Evolutionary conservation across 257 asterid genomes (phyloP).

Genomic region (Solanum lycopersicoides): DNA sequence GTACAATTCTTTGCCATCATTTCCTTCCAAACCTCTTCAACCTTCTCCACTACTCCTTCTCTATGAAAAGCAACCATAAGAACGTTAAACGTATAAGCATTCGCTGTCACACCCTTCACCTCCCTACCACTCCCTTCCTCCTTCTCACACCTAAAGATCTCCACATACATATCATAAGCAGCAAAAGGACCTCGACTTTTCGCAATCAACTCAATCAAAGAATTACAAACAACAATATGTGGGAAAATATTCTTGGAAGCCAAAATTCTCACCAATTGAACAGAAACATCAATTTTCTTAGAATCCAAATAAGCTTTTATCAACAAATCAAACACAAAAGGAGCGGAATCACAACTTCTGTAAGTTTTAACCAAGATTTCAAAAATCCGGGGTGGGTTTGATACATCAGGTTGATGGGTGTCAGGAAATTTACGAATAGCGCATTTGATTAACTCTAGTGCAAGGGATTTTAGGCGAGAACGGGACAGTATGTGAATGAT

Average conservation of each 20-base stretch:
- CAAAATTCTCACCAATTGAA: conserved; percentile 37
- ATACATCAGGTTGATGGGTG: not conserved
- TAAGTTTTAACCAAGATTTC: conserved; percentile 55
- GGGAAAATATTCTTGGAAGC: conserved; percentile 43
- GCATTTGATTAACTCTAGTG: conserved; percentile 38
- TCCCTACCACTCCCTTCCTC: not conserved
- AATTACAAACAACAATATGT: conserved; percentile 38
- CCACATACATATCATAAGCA: conserved; percentile 49
- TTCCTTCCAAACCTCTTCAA: conserved; percentile 69
- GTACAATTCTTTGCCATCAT: conserved; percentile 25
- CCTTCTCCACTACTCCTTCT: conserved; percentile 57
- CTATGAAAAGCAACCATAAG: conserved; percentile 64
- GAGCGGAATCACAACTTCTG: conserved; percentile 74
- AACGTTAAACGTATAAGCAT: conserved; percentile 38
- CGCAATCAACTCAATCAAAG: conserved; percentile 56
- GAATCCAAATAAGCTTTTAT: conserved; percentile 61
- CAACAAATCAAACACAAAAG: conserved; percentile 76
- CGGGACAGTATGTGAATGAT: conserved; percentile 65
- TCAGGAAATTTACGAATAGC: conserved; percentile 56
- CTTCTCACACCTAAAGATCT: conserved; percentile 25
- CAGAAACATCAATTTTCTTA: conserved; percentile 48
- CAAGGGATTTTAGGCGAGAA: conserved; percentile 48
- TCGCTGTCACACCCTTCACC: not conserved
- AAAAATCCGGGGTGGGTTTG: conserved; percentile 29
- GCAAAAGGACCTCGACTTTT: conserved; percentile 39